These are phyloP conservation scores for Populus hybrid DNA, from an alignment of 441 rosid species.

Conservation along the genomic window DNA sequence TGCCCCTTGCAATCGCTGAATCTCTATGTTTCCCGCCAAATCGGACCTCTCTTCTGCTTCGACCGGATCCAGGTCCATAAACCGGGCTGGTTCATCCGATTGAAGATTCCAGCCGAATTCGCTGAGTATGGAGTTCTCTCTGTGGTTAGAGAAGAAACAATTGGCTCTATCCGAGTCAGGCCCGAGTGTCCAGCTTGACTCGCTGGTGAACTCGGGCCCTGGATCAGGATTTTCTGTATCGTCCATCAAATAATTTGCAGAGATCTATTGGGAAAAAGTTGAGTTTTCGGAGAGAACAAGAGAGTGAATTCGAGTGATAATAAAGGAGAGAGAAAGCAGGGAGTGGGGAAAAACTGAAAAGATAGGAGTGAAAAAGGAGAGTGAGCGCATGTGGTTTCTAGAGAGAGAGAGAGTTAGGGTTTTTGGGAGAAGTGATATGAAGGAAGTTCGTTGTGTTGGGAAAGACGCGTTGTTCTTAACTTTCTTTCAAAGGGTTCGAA, in stretches of 20 bases:
- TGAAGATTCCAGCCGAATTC: slow-evolving; percentile 67
- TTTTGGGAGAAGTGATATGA: neutral
- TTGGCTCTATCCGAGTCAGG: slow-evolving; percentile 35
- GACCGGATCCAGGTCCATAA: slow-evolving; percentile 20
- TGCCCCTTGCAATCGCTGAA: slow-evolving; percentile 12
- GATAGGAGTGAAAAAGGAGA: neutral
- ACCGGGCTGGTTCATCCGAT: slow-evolving; percentile 16
- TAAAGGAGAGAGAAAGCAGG: neutral
- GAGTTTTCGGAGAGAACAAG: neutral
- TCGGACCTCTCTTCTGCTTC: slow-evolving; percentile 16
- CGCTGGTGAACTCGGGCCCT: slow-evolving; percentile 22
- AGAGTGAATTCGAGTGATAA: neutral
- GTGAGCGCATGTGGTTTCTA: neutral
- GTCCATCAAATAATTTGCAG: slow-evolving; percentile 26
- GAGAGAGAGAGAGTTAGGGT: slow-evolving; percentile 33
- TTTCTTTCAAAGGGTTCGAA: neutral
- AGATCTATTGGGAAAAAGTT: neutral
- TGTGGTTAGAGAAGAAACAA: slow-evolving; percentile 41
- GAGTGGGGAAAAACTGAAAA: neutral
- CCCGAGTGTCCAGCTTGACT: slow-evolving; percentile 41
- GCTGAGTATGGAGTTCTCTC: slow-evolving; percentile 47
- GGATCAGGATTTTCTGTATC: slow-evolving; percentile 46
- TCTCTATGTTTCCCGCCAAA: slow-evolving; percentile 24
- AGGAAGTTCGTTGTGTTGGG: slow-evolving; percentile 19
- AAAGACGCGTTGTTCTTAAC: slow-evolving; percentile 24